Conservation (phyloP, 495 filamentous ascomycete species). For the Gamarada debralockiae region DNA sequence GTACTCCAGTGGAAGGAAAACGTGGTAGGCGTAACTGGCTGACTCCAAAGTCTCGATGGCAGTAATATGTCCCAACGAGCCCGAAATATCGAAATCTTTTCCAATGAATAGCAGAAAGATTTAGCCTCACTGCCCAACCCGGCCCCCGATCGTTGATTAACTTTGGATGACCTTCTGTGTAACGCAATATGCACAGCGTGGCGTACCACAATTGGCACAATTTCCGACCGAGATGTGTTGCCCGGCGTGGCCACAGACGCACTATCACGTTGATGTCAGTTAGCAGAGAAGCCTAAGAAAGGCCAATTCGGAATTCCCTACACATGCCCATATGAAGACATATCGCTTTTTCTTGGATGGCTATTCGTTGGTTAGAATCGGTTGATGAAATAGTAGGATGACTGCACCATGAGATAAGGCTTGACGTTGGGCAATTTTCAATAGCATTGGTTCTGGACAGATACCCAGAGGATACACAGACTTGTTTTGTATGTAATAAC, state of each 20-base stretch:
- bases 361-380: background rate
- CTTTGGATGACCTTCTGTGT: background rate
- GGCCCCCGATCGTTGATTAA: background rate
- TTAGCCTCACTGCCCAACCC: background rate
- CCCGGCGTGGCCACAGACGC: background rate
- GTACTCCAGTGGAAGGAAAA: background rate
- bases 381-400: background rate
- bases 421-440: background rate
- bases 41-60: background rate
- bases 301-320: background rate
- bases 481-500: background rate
- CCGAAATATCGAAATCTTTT: background rate
- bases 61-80: background rate
- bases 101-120: background rate
- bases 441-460: background rate
- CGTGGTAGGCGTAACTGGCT: background rate
- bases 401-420: background rate
- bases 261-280: background rate
- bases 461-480: background rate
- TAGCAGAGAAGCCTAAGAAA: background rate
- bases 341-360: background rate
- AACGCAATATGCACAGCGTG: background rate
- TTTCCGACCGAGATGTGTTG: background rate
- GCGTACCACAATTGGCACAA: background rate
- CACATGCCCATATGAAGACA: background rate